A percentile compares a stretch with the other conserved stretches of the same genome.
phyloP scores from a whole-genome alignment of 495 filamentous ascomycete species.

The Beverwykella pulmonaria region DNA sequence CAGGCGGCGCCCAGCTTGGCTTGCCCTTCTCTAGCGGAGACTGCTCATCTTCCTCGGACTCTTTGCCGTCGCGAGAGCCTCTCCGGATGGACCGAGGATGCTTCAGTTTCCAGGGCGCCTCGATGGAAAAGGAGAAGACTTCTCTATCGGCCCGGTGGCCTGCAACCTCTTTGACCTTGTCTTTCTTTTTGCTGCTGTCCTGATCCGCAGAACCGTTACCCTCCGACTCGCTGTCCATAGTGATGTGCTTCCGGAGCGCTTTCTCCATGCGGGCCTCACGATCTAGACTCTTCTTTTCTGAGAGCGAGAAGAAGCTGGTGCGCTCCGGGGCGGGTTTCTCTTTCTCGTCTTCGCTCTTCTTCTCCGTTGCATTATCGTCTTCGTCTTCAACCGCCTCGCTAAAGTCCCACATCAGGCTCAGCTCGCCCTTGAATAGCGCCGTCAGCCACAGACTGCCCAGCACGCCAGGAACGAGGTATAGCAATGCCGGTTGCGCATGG shows the following conservation, averaged over 20 bases:
- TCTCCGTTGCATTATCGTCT: constrained; percentile 35
- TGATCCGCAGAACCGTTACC: constrained; percentile 10
- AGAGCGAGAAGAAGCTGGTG: constrained; percentile 36
- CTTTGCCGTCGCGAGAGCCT: background rate
- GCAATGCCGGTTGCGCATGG: constrained; percentile 85
- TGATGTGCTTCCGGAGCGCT: constrained; percentile 20
- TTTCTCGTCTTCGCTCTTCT: constrained; percentile 21
- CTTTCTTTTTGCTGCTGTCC: constrained; percentile 1
- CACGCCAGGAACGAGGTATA: constrained; percentile 92
- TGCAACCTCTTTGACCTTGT: constrained; percentile 21
- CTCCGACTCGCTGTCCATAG: constrained; percentile 14
- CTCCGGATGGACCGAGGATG: constrained; percentile 17
- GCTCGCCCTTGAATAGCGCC: constrained; percentile 69
- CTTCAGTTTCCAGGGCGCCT: constrained; percentile 36
- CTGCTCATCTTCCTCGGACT: background rate
- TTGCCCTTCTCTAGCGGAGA: constrained; percentile 19
- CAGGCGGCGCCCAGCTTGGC: constrained; percentile 29
- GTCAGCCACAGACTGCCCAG: constrained; percentile 76
- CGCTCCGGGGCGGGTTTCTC: constrained; percentile 14
- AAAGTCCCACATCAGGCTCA: constrained; percentile 76
- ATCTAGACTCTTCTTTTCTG: constrained; percentile 30
- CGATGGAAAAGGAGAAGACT: constrained; percentile 41
- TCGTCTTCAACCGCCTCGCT: constrained; percentile 63
- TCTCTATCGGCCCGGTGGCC: constrained; percentile 26
- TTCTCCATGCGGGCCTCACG: constrained; percentile 31